Base-by-base conservation (phyloP, 1,284 basidiomycete species). In the Cystobasidiaceae sp. region DNA sequence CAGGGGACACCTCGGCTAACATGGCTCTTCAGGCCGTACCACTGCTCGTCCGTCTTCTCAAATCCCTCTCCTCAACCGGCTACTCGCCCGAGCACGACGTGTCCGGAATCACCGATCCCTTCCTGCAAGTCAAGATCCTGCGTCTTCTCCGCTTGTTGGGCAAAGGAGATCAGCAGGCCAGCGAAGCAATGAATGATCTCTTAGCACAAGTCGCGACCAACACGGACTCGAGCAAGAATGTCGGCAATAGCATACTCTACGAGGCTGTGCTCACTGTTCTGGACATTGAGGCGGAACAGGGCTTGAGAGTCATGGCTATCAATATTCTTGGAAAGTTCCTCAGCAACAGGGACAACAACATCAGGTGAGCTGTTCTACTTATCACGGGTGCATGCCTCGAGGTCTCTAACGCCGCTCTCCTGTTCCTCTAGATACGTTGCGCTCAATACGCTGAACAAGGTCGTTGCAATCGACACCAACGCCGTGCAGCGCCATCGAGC, bases 21-120 rank as follows among this genome's bases (percentile, higher is more conserved):
- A 6, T 39, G 23, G 41, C 52, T 56, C 68, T 25, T 6, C 71
- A 94, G 88, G 90, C 90, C 51, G 93, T 97, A 2, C 90, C 92
- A 2, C 80, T 94, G 8, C 86, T 99, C 19, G 93, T 98, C 50
- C 88, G 93, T 69, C 93, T 97, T 75, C 83, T 99, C 71, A 98
- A 98, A 77, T 89, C 90, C 2, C 81, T 98, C 49, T 91, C 93
- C 51, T 93, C 94, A 0, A 97, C 94, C 1, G 94, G 94, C 19
- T 97, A 97, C 78, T 96, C 92, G 71, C 94, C 96, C 23, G 96
- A 99, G 77, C 96, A 98, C 75, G 96, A 99, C 73, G 96, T 99
- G n/a, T 91, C 91, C 28, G 96, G 96, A 30, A 94, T 98, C 77
- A 97, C 94, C 25, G 96, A 99, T 77, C 96, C 96, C 1, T 98